Conservation (phyloP, 148 eudicot species). For the Cornus suecica region DNA sequence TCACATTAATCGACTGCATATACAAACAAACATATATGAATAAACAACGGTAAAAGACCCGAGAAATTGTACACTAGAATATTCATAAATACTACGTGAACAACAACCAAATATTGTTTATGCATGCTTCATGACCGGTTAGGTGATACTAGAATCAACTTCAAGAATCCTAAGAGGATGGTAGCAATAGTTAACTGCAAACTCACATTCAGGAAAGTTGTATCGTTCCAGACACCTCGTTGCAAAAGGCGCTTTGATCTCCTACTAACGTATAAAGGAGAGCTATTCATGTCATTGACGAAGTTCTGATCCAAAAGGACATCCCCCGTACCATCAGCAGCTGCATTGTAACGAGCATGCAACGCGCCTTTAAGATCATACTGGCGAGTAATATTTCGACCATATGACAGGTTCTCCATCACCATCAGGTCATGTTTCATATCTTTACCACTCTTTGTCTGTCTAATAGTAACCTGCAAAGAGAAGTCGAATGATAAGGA, state of each 20-base stretch:
- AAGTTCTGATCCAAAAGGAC: conserved; percentile 93
- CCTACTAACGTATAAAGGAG: conserved; percentile 77
- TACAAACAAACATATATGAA: not conserved
- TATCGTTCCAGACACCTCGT: conserved; percentile 94
- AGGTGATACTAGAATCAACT: too few relatives aligned
- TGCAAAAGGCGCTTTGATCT: conserved; percentile 69
- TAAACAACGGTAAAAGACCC: conserved; percentile 1
- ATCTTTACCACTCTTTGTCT: conserved; percentile 65
- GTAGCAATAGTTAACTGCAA: not conserved
- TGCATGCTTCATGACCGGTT: not conserved
- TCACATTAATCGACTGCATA: conserved; percentile 76
- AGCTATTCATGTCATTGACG: conserved; percentile 81
- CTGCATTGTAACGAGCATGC: conserved; percentile 66
- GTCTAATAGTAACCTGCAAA: conserved; percentile 61
- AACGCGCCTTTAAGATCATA: conserved; percentile 96
- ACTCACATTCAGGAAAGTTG: conserved; percentile 84
- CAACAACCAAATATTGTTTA: not conserved
- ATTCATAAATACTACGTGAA: too few relatives aligned
- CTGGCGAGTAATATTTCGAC: conserved; percentile 59
- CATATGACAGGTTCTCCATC: conserved; percentile 89
- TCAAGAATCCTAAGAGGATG: not conserved
- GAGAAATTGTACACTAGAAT: not conserved
- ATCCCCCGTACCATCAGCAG: conserved; percentile 72
- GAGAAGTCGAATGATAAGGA: conserved; percentile 1
- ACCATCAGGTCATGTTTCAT: conserved; percentile 79